These are phyloP conservation scores for Auriculariales sp. DNA, from an alignment of 768 basidiomycete genomes.

Conservation along the genomic window DNA sequence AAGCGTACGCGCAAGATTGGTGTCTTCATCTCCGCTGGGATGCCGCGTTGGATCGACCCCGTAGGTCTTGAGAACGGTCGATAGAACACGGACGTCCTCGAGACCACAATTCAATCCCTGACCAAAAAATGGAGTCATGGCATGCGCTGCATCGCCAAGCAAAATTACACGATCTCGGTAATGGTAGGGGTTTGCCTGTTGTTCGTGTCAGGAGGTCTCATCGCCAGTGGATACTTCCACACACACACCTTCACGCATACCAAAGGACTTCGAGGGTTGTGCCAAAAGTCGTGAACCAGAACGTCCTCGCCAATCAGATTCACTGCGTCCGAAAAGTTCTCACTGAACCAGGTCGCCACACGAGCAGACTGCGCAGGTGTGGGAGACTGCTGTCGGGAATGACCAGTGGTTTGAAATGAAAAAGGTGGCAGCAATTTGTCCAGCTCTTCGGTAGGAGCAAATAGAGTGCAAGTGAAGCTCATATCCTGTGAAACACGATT, in stretches of 20 bases:
- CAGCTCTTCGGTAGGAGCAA: constrained; percentile 69
- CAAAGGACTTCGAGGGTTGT: constrained; percentile 77
- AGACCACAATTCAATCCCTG: constrained; percentile 97
- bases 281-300: constrained; percentile 61
- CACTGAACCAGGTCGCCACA: constrained; percentile 56
- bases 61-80: constrained; percentile 56
- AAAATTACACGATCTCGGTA: constrained; percentile 78
- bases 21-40: constrained; percentile 28
- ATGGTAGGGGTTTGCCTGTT: constrained; percentile 75
- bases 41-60: constrained; percentile 38
- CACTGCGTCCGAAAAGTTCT: constrained; percentile 81
- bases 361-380: background rate
- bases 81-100: constrained; percentile 88
- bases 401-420: background rate
- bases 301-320: constrained; percentile 67
- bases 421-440: constrained; percentile 32
- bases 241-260: constrained; percentile 78
- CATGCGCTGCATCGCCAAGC: constrained; percentile 89
- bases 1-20: constrained; percentile 49
- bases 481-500: constrained; percentile 48
- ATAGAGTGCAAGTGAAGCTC: constrained; percentile 94
- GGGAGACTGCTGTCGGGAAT: background rate
- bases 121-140: constrained; percentile 97
- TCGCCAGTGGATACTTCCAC: constrained; percentile 10
- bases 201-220: constrained; percentile 6